Evolutionary conservation across 352 stramenopile species (phyloP).

Genomic region (Phytophthora niederhauseri): DNA sequence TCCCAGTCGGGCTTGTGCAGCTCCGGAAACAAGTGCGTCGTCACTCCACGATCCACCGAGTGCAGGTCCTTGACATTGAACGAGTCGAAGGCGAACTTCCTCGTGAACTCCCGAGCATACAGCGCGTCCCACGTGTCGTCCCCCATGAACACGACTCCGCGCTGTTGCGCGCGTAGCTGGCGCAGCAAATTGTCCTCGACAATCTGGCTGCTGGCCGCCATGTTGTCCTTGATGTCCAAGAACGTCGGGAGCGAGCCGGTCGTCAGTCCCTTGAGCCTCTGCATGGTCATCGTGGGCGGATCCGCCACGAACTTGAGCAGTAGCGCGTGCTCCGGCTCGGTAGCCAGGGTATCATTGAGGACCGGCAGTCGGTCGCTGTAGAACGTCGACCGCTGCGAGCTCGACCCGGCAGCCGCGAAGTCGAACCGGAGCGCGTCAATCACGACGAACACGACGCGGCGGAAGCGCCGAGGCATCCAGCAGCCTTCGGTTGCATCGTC

Average conservation of each 20-base stretch:
- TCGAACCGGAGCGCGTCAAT: slow-evolving; percentile 98
- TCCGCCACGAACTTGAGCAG: slow-evolving; percentile 97
- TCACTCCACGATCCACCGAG: slow-evolving; percentile 97
- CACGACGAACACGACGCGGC: slow-evolving; percentile 93
- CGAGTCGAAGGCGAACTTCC: slow-evolving; percentile 95
- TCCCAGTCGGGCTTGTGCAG: slow-evolving; percentile 72
- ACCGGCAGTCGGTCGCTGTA: slow-evolving; percentile 88
- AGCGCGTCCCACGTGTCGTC: slow-evolving; percentile 98
- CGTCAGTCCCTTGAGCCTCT: slow-evolving; percentile 97
- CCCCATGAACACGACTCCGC: slow-evolving; percentile 96
- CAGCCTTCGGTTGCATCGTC: slow-evolving; percentile 35
- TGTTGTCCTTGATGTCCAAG: slow-evolving; percentile 96
- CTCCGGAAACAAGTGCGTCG: slow-evolving; percentile 71
- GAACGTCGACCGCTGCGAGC: slow-evolving; percentile 39
- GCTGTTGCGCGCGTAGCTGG: slow-evolving; percentile 69
- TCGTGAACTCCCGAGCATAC: slow-evolving; percentile 92
- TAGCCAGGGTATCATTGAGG: slow-evolving; percentile 68
- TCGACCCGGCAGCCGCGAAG: slow-evolving; percentile 73
- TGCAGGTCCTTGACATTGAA: slow-evolving; percentile 99
- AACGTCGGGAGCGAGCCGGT: slow-evolving; percentile 98
- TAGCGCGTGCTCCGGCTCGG: slow-evolving; percentile 60
- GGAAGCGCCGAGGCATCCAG: slow-evolving; percentile 81
- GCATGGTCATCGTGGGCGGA: slow-evolving; percentile 98
- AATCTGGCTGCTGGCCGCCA: slow-evolving; percentile 89
- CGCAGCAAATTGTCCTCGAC: slow-evolving; percentile 97